These are phyloP conservation scores for Aureobasidium vineae DNA, from an alignment of 2,329 filamentous ascomycete species.

Conservation along the genomic window DNA sequence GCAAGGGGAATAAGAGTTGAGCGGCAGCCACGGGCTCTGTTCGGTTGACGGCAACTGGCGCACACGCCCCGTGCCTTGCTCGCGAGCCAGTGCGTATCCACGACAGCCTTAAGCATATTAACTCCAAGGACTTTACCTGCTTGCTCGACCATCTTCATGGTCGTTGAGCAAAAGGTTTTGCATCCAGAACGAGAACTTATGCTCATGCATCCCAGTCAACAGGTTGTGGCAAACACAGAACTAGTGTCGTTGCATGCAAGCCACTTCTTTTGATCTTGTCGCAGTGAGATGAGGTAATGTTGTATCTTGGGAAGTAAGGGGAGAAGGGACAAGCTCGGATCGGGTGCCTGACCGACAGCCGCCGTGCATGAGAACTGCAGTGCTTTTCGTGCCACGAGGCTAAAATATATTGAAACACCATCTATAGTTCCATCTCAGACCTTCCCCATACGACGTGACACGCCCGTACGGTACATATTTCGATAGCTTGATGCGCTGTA, in stretches of 20 bases:
- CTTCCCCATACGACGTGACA: conserved; percentile 10
- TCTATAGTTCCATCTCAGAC: background rate
- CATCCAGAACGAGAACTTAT: no score
- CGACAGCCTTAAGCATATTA: conserved; percentile 2
- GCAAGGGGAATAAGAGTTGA: background rate
- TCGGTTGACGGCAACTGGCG: conserved; percentile 6
- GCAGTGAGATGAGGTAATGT: conserved; percentile 9
- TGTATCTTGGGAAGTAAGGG: background rate
- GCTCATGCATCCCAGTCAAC: background rate
- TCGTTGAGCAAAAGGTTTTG: no score
- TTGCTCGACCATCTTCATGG: background rate
- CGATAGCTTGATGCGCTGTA: conserved; percentile 1
- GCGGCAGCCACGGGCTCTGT: background rate
- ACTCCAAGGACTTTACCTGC: background rate
- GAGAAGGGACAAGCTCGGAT: background rate
- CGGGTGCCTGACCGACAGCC: conserved; percentile 15
- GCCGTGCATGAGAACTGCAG: conserved; percentile 15
- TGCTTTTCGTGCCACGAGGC: conserved; percentile 8
- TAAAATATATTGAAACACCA: background rate
- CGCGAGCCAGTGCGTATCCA: background rate
- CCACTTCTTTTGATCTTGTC: background rate
- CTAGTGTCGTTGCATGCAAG: background rate
- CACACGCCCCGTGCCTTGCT: background rate
- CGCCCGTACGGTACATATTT: background rate
- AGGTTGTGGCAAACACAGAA: background rate